Percentiles rank a stretch among this genome's conserved stretches.
These are phyloP conservation scores for Syzygium syzygioides DNA, from an alignment of 441 rosid species.

Conservation along the genomic window DNA sequence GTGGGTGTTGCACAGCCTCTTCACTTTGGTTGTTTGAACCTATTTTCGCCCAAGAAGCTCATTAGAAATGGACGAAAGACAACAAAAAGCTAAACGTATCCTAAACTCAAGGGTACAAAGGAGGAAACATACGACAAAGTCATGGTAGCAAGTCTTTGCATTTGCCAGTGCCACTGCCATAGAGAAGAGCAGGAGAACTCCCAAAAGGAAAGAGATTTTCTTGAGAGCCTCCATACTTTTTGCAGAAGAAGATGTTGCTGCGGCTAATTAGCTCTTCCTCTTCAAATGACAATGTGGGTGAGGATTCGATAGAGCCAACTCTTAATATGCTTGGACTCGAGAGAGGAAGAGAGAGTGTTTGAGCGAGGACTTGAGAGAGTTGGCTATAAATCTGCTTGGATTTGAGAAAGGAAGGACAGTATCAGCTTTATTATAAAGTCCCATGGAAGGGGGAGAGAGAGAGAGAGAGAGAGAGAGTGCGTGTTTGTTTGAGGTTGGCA, in stretches of 20 bases:
- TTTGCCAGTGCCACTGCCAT: slow-evolving; percentile 24
- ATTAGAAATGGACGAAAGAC: neutral
- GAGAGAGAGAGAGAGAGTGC: neutral
- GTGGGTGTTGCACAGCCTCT: slow-evolving; percentile 93
- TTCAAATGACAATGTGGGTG: neutral
- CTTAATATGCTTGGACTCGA: neutral
- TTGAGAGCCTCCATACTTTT: neutral
- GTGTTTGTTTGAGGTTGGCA: slow-evolving; percentile 34
- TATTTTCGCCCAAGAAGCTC: slow-evolving; percentile 4
- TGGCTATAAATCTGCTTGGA: neutral
- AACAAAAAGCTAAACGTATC: too few relatives aligned
- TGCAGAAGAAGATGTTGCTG: neutral
- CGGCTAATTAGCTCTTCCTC: neutral
- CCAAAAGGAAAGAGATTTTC: slow-evolving; percentile 1
- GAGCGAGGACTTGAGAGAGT: too few relatives aligned
- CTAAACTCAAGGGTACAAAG: neutral
- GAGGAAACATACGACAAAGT: slow-evolving; percentile 50
- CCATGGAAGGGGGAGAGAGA: neutral
- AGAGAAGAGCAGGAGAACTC: slow-evolving; percentile 35
- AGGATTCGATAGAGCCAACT: neutral
- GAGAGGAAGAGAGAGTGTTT: neutral
- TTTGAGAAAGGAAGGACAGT: neutral
- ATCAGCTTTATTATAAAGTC: neutral
- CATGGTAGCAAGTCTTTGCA: slow-evolving; percentile 38
- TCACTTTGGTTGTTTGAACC: slow-evolving; percentile 65